These are phyloP conservation scores for Oldenlandia corymbosa DNA, from an alignment of 257 asterid species.

Conservation along the genomic window DNA sequence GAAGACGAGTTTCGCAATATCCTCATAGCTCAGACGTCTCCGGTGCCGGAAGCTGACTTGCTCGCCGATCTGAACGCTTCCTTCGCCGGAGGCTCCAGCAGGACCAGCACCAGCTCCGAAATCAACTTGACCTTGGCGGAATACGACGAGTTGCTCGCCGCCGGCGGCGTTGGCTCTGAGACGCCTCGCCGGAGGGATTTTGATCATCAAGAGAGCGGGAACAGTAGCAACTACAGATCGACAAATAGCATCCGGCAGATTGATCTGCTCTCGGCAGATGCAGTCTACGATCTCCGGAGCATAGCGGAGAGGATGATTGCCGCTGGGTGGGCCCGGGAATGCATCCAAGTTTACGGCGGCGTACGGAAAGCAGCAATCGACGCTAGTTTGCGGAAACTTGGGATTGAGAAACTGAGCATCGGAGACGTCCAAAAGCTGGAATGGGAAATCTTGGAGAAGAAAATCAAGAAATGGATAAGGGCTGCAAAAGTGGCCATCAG, in stretches of 20 bases:
- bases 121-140: conserved; percentile 34
- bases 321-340: conserved; percentile 64
- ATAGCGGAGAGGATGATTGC: conserved; percentile 82
- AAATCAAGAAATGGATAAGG: conserved; percentile 82
- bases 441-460: conserved; percentile 73
- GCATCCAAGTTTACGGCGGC: conserved; percentile 81
- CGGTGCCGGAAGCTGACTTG: conserved; percentile 56
- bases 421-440: conserved; percentile 86
- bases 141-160: conserved; percentile 39
- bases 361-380: conserved; percentile 67
- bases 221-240: conserved; percentile 45
- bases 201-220: conserved; percentile 64
- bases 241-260: conserved; percentile 59
- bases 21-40: conserved; percentile 55
- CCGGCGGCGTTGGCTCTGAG: conserved; percentile 4
- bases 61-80: conserved; percentile 32
- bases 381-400: conserved; percentile 45
- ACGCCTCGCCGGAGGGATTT: conserved; percentile 30
- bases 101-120: conserved; percentile 20
- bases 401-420: conserved; percentile 65
- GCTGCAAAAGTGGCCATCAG: conserved; percentile 68
- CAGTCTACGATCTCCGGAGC: conserved; percentile 64
- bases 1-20: conserved; percentile 92
- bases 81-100: background rate
- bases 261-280: conserved; percentile 67